phyloP scores from a whole-genome alignment of 345 rosid species.

The Salix brachista region DNA sequence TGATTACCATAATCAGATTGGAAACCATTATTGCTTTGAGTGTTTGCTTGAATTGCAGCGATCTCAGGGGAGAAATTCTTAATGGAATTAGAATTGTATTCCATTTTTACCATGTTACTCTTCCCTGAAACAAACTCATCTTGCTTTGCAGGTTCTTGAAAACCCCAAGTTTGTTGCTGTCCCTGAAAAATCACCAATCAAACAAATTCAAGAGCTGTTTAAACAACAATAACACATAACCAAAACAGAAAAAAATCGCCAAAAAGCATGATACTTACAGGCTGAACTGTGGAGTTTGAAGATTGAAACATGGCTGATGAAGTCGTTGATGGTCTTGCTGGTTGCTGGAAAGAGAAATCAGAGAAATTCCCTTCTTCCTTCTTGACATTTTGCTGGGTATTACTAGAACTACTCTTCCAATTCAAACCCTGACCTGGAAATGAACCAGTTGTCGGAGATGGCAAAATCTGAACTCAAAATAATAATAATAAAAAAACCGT shows the following conservation, averaged over 20 bases:
- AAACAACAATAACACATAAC: neutral
- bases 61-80: conserved; percentile 45
- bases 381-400: conserved; percentile 33
- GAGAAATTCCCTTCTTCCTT: conserved; percentile 38
- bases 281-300: conserved; percentile 22
- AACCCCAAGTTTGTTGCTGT: conserved; percentile 48
- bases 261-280: conserved; percentile 27
- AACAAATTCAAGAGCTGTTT: neutral
- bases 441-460: conserved; percentile 88
- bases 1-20: conserved; percentile 32
- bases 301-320: conserved; percentile 31
- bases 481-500: neutral
- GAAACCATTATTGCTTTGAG: conserved; percentile 23
- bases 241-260: neutral
- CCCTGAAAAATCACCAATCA: conserved; percentile 21
- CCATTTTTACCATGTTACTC: conserved; percentile 14
- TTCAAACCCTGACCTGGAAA: conserved; percentile 49
- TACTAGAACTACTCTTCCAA: conserved; percentile 39
- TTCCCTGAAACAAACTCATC: conserved; percentile 17
- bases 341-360: conserved; percentile 62
- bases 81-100: conserved; percentile 16
- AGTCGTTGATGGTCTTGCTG: conserved; percentile 24
- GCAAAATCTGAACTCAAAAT: conserved; percentile 50
- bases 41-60: conserved; percentile 36
- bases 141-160: conserved; percentile 40